These are phyloP conservation scores for Cyclostephanos tholiformis DNA, from an alignment of 108 stramenopile genomes.

Conservation along the genomic window DNA sequence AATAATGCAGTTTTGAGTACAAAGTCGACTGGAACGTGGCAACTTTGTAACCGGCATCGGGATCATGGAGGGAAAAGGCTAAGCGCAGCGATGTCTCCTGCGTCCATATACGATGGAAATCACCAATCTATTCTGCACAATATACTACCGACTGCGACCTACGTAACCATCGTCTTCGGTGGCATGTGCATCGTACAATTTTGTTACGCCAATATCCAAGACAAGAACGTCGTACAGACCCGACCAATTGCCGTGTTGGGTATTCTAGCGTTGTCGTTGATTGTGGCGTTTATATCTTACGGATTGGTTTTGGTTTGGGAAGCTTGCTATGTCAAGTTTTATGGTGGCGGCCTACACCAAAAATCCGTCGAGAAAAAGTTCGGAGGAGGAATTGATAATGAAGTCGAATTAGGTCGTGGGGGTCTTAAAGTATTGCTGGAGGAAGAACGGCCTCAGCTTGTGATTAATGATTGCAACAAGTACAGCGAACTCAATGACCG, in stretches of 20 bases:
- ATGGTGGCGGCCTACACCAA: not conserved
- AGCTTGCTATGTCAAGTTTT: not conserved
- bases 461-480: not conserved
- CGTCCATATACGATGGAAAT: slow-evolving; percentile 21
- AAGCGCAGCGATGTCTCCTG: not conserved
- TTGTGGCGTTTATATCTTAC: slow-evolving; percentile 5
- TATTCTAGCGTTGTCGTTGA: slow-evolving; percentile 14
- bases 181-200: slow-evolving; percentile 31
- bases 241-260: slow-evolving; percentile 19
- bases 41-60: not conserved
- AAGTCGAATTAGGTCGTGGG: slow-evolving; percentile 12
- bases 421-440: not conserved
- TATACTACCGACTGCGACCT: slow-evolving; percentile 2
- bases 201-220: slow-evolving; percentile 45
- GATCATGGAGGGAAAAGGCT: not conserved
- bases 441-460: not conserved
- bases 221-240: slow-evolving; percentile 28
- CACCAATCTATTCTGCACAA: slow-evolving; percentile 9
- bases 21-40: not conserved
- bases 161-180: slow-evolving; percentile 21
- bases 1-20: not conserved
- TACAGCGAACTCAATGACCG: not conserved
- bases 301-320: slow-evolving; percentile 12
- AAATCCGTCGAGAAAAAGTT: too few relatives aligned
- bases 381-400: not conserved